Conservation (phyloP, 139 green algal species). For the Pedinophyceae sp. region DNA sequence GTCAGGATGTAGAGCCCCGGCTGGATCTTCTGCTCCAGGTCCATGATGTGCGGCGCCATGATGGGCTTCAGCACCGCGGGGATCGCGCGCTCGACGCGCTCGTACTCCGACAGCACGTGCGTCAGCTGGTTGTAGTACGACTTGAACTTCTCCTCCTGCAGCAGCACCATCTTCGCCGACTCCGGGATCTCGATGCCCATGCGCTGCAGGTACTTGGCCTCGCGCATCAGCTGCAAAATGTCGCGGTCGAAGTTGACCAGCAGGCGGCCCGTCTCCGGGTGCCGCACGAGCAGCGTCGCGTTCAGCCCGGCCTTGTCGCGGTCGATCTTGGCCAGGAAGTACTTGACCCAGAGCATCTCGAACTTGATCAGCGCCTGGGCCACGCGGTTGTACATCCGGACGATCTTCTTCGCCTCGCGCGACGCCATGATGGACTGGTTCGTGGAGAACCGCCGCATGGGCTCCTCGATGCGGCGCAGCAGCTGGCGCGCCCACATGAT, state of each 20-base stretch:
- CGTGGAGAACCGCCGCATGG: conserved; percentile 70
- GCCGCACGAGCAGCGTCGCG: conserved; percentile 61
- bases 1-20: conserved; percentile 63
- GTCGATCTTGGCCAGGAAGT: conserved; percentile 35
- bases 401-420: conserved; percentile 74
- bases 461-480: conserved; percentile 73
- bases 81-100: conserved; percentile 35
- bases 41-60: conserved; percentile 61
- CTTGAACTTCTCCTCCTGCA: conserved; percentile 71
- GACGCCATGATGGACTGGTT: conserved; percentile 60
- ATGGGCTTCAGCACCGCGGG: conserved; percentile 48
- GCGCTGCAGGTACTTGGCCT: conserved; percentile 75
- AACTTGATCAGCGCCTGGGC: conserved; percentile 71
- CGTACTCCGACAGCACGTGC: conserved; percentile 56
- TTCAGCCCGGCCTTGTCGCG: conserved; percentile 54
- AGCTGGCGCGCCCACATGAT: conserved; percentile 87
- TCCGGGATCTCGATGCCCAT: conserved; percentile 69
- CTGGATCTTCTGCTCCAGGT: conserved; percentile 70
- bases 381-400: conserved; percentile 83
- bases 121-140: conserved; percentile 69
- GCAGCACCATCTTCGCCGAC: conserved; percentile 52
- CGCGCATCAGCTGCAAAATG: conserved; percentile 70
- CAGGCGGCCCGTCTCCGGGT: conserved; percentile 51
- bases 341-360: conserved; percentile 60
- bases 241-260: conserved; percentile 83